A percentile compares a stretch with the other conserved stretches of the same genome.
These are phyloP conservation scores for Kodamaea leandrae DNA, from an alignment of 805 yeast species.

Conservation along the genomic window DNA sequence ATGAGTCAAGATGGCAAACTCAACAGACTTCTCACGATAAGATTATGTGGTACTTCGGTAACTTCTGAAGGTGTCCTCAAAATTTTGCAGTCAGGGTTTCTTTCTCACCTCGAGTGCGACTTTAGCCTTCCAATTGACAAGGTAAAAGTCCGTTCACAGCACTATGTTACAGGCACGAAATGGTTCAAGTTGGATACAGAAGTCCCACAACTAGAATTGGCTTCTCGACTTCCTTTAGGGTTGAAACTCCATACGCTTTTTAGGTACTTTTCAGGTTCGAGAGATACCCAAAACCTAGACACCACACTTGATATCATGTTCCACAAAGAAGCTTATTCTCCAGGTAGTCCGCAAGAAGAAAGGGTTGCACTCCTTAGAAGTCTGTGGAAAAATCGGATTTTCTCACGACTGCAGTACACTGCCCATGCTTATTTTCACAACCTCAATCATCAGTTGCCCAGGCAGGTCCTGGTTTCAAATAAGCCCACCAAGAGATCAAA, in stretches of 20 bases:
- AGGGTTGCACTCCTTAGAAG: not conserved
- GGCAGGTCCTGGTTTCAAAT: not conserved
- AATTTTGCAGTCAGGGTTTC: conserved; percentile 1
- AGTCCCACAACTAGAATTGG: not conserved
- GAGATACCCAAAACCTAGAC: conserved; percentile 1
- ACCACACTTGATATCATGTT: conserved; percentile 6
- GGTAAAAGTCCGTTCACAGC: not conserved
- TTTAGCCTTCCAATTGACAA: not conserved
- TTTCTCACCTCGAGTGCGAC: conserved; percentile 12
- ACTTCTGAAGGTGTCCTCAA: not conserved
- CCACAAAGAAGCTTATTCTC: not conserved
- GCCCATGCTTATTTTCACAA: conserved; percentile 5
- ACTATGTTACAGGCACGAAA: conserved; percentile 11
- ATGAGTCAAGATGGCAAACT: conserved; percentile 7
- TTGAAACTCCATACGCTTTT: conserved; percentile 12
- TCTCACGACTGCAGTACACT: not conserved
- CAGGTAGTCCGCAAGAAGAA: not conserved
- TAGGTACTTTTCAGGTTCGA: conserved; percentile 5
- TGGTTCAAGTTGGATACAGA: conserved; percentile 12
- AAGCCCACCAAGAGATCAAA: not conserved
- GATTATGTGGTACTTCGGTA: conserved; percentile 1
- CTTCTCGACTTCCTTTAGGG: conserved; percentile 12
- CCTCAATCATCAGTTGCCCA: conserved; percentile 2
- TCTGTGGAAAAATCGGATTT: conserved; percentile 5
- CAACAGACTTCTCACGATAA: conserved; percentile 1